A percentile compares a stretch with the other conserved stretches of the same genome.
Conservation (phyloP, 305 asterid genomes). For the Fraxinus sp. region DNA sequence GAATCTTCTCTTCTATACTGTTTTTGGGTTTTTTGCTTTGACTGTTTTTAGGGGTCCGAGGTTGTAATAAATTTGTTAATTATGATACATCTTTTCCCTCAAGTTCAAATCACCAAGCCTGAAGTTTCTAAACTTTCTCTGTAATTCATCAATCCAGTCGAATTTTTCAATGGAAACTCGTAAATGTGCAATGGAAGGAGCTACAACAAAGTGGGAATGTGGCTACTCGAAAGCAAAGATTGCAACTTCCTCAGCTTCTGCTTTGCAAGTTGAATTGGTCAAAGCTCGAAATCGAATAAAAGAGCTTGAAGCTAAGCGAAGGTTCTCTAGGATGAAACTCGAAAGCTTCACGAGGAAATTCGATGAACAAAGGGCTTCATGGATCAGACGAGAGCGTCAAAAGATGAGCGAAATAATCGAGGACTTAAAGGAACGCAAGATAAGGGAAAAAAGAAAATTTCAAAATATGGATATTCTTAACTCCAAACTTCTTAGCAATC, state of each 20-base stretch:
- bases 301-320: constrained; percentile 34
- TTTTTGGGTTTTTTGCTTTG: not conserved
- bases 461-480: constrained; percentile 34
- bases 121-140: not conserved
- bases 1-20: not conserved
- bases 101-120: not conserved
- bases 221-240: constrained; percentile 19
- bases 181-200: constrained; percentile 38
- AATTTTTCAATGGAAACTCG: constrained; percentile 34
- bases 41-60: not conserved
- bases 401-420: constrained; percentile 24
- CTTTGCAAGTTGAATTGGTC: constrained; percentile 28
- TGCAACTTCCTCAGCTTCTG: constrained; percentile 25
- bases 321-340: constrained; percentile 29
- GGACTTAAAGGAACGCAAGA: constrained; percentile 29
- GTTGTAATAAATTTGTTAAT: not conserved
- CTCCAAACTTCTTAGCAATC: constrained; percentile 37
- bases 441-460: constrained; percentile 33
- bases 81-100: not conserved
- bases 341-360: constrained; percentile 26
- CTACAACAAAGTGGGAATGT: constrained; percentile 47
- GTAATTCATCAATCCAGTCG: constrained; percentile 23
- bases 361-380: constrained; percentile 34
- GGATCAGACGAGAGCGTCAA: constrained; percentile 29
- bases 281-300: constrained; percentile 27